Conservation (phyloP, 495 filamentous ascomycete genomes). For the Venustampulla echinocandica region DNA sequence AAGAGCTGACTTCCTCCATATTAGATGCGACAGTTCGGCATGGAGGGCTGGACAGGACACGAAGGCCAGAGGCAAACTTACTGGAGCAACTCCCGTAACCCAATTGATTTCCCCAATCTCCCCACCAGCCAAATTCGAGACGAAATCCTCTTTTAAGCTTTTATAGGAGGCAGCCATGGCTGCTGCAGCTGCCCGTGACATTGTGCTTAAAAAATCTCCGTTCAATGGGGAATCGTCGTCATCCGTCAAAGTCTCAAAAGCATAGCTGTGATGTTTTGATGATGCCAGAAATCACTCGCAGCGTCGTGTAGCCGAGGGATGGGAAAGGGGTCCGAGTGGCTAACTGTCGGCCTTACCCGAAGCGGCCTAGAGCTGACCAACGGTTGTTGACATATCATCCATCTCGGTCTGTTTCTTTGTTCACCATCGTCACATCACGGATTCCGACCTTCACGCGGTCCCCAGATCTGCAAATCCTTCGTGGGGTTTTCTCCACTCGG, state of each 20-base stretch:
- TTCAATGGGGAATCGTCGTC: not conserved
- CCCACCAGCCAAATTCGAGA: conserved; percentile 85
- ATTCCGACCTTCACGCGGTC: too few species aligned
- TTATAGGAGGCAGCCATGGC: conserved; percentile 56
- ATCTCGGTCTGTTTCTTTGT: too few species aligned
- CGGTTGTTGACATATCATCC: too few species aligned
- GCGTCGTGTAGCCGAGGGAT: not conserved
- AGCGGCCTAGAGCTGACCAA: too few species aligned
- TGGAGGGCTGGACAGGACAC: too few species aligned
- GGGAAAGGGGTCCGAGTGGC: too few species aligned
- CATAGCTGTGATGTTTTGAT: conserved; percentile 8
- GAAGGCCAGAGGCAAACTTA: too few species aligned
- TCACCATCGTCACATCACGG: too few species aligned
- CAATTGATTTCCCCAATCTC: conserved; percentile 76
- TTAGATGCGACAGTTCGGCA: conserved; percentile 3
- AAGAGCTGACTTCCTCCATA: conserved; percentile 54
- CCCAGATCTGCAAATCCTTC: too few species aligned
- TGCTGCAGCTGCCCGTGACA: conserved; percentile 22
- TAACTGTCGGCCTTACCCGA: too few species aligned
- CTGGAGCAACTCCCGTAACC: conserved; percentile 75
- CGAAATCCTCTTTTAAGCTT: conserved; percentile 85
- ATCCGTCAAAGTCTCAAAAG: not conserved
- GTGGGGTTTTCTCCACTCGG: too few species aligned
- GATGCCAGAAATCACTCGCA: conserved; percentile 17
- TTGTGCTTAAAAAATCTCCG: not conserved